Evolutionary conservation across 192 early-diverging fungal species (phyloP), one percentile per base, ranked within the genome.

Genomic region (Umbelopsis ramanniana): DNA sequence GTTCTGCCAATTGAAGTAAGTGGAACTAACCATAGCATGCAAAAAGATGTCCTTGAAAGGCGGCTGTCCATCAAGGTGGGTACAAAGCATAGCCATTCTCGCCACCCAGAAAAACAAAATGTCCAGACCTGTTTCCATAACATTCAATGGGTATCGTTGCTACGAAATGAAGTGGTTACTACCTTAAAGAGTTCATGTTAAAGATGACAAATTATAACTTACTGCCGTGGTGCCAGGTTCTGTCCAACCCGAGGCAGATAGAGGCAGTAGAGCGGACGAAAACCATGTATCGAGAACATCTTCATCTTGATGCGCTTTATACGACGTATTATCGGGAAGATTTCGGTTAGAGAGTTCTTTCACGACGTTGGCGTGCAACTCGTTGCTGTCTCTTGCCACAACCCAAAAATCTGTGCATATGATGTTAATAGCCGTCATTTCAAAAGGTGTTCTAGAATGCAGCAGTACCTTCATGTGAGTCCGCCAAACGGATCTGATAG

Each of bases 241-340:
- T 33, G 79, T 82, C 83, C 82, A 83, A 26, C 76, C 79, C 21
- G 92, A 81, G 21, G 83, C 83, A 9, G 96, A 92, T 37, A 99
- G 83, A 8, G 97, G 97, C 84, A 97, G 87, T 24, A 99, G 85
- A 7, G 88, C 96, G 19, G 96, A 94, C 15, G 96, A 98, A 72
- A 99, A 99, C 96, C 97, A 99, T 4, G 97, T 99, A 76, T 99
- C 97, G 21, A 99, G 77, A 21, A 99, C 97, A 77, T 99, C 97
- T 21, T 87, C 89, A 72, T 97, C 95, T 81, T 93, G 88, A 68
- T 26, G 60, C 10, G 77, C 63, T 21, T 47, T 66, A 40, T 70
- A 83, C 40, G 60, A 38, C n/a, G 76, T 78, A 52, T 83, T 52
- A 14, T 82, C 70, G 2, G 87, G 71, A 35, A 79, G 53, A 2